Evolutionary conservation across 306 rosid species (phyloP).

Genomic region (Crataegus laevigata): DNA sequence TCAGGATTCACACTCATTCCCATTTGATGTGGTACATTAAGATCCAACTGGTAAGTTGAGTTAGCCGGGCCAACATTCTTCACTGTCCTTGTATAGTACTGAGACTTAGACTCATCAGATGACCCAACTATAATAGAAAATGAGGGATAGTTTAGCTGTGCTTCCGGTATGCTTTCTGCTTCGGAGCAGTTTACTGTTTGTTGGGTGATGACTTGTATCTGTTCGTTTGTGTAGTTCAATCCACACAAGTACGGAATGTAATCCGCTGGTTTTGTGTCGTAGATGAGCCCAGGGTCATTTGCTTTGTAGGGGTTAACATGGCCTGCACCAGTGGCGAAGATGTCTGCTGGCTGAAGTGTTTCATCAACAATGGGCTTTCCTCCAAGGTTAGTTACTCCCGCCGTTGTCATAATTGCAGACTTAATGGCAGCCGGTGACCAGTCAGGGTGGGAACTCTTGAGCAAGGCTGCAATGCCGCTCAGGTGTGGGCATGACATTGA

Average conservation of each 20-base stretch:
- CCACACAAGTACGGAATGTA: constrained; percentile 56
- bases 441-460: constrained; percentile 54
- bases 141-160: constrained; percentile 50
- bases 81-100: constrained; percentile 33
- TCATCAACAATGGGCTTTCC: constrained; percentile 12
- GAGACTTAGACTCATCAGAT: not conserved
- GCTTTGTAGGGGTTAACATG: constrained; percentile 53
- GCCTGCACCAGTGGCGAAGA: constrained; percentile 50
- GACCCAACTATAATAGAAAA: constrained; percentile 30
- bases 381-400: not conserved
- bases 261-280: constrained; percentile 35
- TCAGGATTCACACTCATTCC: constrained; percentile 18
- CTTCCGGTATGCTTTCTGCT: constrained; percentile 16
- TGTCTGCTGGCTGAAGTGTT: constrained; percentile 20
- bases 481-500: constrained; percentile 62
- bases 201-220: constrained; percentile 28
- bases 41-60: constrained; percentile 20
- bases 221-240: constrained; percentile 33
- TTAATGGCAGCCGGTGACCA: constrained; percentile 65
- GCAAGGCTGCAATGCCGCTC: constrained; percentile 47
- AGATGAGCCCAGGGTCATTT: constrained; percentile 46
- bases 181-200: constrained; percentile 23
- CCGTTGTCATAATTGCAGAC: constrained; percentile 33
- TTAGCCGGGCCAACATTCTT: constrained; percentile 41
- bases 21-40: constrained; percentile 22